phyloP scores from a whole-genome alignment of 129 eudicot species.

The Flaveria sonorensis region DNA sequence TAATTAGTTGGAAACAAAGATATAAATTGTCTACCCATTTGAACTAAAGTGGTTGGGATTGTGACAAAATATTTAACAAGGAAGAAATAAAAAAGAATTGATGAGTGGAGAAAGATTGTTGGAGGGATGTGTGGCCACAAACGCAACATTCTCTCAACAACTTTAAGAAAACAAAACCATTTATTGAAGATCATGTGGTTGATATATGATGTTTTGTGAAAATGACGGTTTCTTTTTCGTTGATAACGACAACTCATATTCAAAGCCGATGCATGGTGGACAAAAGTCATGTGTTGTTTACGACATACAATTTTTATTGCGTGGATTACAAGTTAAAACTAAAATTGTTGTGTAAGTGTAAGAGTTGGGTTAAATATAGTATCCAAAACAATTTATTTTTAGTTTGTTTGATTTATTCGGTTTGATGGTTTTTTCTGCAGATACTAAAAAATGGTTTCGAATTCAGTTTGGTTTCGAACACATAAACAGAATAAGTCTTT shows the following conservation, averaged over 20 bases:
- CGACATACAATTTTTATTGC: slow-evolving; percentile 12
- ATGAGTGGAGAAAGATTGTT: slow-evolving; percentile 34
- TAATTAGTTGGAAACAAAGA: not conserved
- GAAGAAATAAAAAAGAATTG: not conserved
- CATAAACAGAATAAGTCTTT: too few species aligned
- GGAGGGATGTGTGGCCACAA: slow-evolving; percentile 38
- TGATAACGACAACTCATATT: slow-evolving; percentile 22
- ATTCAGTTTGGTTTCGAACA: too few species aligned
- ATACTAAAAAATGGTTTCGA: too few species aligned
- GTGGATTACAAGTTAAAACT: not conserved
- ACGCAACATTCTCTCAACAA: slow-evolving; percentile 34
- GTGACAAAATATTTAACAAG: slow-evolving; percentile 1
- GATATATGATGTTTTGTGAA: slow-evolving; percentile 31
- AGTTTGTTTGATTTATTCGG: too few species aligned
- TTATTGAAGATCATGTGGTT: slow-evolving; percentile 26
- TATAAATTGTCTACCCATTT: not conserved
- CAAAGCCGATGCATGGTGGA: slow-evolving; percentile 20
- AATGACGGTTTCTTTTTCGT: not conserved
- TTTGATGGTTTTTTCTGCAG: too few species aligned
- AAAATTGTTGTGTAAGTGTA: not conserved
- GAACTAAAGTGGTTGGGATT: slow-evolving; percentile 1
- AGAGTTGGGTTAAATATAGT: not conserved
- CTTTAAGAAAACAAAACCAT: slow-evolving; percentile 26
- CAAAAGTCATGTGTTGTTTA: slow-evolving; percentile 2
- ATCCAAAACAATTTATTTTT: not conserved